Percentiles rank a stretch among this genome's conserved stretches.
These are phyloP conservation scores for Geotrichum europaeum DNA, from an alignment of 1,139 yeast genomes.

Conservation along the genomic window DNA sequence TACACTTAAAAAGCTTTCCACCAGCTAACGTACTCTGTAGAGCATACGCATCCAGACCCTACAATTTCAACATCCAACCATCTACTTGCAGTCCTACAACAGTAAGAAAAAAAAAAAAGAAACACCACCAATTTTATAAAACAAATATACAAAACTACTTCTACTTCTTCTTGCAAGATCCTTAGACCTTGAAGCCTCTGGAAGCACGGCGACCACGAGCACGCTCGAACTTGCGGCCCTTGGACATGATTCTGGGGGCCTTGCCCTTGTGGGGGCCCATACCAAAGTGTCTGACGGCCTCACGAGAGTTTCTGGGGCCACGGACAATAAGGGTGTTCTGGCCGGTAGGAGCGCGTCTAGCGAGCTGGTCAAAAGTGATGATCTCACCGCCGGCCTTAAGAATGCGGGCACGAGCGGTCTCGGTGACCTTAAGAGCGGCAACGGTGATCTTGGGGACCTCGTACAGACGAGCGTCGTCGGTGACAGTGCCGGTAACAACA, in stretches of 20 bases:
- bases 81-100: background rate
- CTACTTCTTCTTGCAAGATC: background rate
- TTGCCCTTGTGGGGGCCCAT: conserved; percentile 99
- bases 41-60: background rate
- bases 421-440: conserved; percentile 99
- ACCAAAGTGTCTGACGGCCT: conserved; percentile 99
- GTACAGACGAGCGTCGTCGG: conserved; percentile 92
- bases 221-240: conserved; percentile 99
- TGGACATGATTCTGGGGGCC: conserved; percentile 97
- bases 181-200: conserved; percentile 99
- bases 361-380: conserved; percentile 98
- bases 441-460: conserved; percentile 95
- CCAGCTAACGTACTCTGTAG: background rate
- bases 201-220: conserved; percentile 99
- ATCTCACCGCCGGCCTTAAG: conserved; percentile 99
- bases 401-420: conserved; percentile 97
- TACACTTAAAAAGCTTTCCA: background rate
- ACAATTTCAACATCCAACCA: background rate
- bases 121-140: background rate
- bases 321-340: conserved; percentile 95
- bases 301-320: conserved; percentile 99
- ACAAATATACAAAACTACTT: background rate
- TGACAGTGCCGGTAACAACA: conserved; percentile 98
- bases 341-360: conserved; percentile 99
- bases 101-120: background rate